phyloP scores from a whole-genome alignment of 2,329 filamentous ascomycete species.

The Pseudophaeomoniella oleicola region DNA sequence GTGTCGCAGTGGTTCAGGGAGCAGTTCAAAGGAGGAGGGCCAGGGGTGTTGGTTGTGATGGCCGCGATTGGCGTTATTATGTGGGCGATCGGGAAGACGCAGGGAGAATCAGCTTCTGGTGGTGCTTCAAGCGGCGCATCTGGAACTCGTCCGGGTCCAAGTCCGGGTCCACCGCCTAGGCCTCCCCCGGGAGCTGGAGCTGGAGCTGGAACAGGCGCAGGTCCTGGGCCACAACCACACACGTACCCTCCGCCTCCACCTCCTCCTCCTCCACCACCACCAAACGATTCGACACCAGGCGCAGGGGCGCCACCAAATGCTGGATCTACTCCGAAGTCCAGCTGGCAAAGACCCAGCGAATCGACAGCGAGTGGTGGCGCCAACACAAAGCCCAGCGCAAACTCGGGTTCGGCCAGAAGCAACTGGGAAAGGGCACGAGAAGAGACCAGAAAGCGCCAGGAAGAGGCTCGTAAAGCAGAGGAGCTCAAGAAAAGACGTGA shows the following conservation, averaged over 20 bases:
- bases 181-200: background rate
- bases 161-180: conserved; percentile 1
- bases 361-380: conserved; percentile 3
- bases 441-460: conserved; percentile 14
- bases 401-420: conserved; percentile 9
- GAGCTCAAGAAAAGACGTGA: conserved; percentile 7
- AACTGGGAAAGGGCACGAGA: conserved; percentile 15
- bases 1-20: conserved; percentile 58
- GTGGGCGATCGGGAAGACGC: conserved; percentile 60
- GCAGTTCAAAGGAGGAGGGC: conserved; percentile 56
- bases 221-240: conserved; percentile 3
- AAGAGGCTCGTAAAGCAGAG: conserved; percentile 11
- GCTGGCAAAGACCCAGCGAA: conserved; percentile 11
- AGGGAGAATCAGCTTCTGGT: conserved; percentile 28
- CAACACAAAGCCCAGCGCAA: conserved; percentile 9
- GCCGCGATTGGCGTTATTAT: conserved; percentile 60
- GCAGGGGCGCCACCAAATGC: conserved; percentile 2
- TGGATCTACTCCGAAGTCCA: conserved; percentile 10
- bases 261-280: background rate
- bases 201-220: conserved; percentile 1
- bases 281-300: background rate
- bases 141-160: conserved; percentile 1
- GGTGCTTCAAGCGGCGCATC: conserved; percentile 2
- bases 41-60: conserved; percentile 58
- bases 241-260: conserved; percentile 1